Evolutionary conservation across 2,329 filamentous ascomycete genomes (phyloP).

Genomic region (Monosporascus sp.): DNA sequence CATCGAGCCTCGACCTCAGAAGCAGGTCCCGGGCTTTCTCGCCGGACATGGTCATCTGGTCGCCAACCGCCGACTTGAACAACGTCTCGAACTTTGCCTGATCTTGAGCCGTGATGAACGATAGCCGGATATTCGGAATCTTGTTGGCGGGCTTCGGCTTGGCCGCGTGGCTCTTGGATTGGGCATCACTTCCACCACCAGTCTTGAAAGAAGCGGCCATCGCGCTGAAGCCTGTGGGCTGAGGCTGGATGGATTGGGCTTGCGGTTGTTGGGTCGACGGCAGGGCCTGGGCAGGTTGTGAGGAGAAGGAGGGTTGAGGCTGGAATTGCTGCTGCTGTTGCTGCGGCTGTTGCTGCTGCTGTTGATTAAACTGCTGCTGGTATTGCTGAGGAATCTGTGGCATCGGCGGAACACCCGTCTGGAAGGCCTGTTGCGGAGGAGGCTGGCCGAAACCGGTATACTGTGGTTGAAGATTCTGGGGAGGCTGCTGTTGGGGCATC

Average conservation of each 20-base stretch:
- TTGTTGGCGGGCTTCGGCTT: constrained; percentile 55
- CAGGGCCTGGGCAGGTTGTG: constrained; percentile 46
- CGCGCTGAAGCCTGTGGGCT: constrained; percentile 59
- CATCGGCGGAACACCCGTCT: constrained; percentile 54
- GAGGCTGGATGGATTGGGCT: constrained; percentile 58
- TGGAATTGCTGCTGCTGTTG: constrained; percentile 38
- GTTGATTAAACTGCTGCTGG: constrained; percentile 54
- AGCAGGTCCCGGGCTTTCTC: constrained; percentile 90
- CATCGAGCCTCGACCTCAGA: constrained; percentile 80
- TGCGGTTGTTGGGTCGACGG: constrained; percentile 42
- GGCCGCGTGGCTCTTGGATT: constrained; percentile 40
- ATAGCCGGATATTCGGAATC: constrained; percentile 90
- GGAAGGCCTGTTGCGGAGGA: constrained; percentile 55
- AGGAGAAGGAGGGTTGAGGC: constrained; percentile 39
- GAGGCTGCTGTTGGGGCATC: constrained; percentile 40
- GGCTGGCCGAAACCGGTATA: constrained; percentile 40
- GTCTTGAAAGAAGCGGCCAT: constrained; percentile 64
- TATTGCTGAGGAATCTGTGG: constrained; percentile 56
- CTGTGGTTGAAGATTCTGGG: constrained; percentile 36
- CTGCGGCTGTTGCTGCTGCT: constrained; percentile 39
- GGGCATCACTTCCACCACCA: constrained; percentile 34
- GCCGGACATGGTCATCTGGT: constrained; percentile 81
- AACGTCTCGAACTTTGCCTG: constrained; percentile 96
- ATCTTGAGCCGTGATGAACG: constrained; percentile 92
- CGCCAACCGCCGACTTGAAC: constrained; percentile 91